Percentiles rank a stretch among this genome's conserved stretches.
Evolutionary conservation across 2,329 filamentous ascomycete species (phyloP).

Genomic region (Paracoccidioides brasiliensis): DNA sequence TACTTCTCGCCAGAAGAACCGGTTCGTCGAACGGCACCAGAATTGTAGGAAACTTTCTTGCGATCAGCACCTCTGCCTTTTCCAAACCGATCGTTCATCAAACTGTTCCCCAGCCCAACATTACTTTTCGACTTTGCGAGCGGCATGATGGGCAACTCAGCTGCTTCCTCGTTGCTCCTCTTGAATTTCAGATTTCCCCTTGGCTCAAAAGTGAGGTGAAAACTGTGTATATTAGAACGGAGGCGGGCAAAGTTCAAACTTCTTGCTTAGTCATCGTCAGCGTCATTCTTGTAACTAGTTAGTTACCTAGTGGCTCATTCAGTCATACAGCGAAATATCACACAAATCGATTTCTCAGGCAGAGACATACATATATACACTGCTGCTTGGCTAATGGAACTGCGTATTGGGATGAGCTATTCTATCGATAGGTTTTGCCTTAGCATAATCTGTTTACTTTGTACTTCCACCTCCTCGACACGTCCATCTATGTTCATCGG

Average conservation of each 20-base stretch:
- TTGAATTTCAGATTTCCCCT: background rate
- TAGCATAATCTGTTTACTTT: no score
- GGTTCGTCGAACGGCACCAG: conserved; percentile 53
- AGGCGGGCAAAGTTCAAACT: background rate
- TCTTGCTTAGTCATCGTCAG: background rate
- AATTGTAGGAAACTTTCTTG: conserved; percentile 52
- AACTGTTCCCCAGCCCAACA: conserved; percentile 86
- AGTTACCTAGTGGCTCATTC: no score
- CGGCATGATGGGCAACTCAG: conserved; percentile 41
- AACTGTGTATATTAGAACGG: background rate
- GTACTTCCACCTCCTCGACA: no score
- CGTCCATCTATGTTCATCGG: no score
- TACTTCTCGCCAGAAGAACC: conserved; percentile 75
- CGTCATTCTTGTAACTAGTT: background rate
- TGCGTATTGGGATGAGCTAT: no score
- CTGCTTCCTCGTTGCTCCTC: background rate
- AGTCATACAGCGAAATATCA: background rate
- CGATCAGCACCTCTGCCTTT: conserved; percentile 78
- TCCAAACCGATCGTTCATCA: conserved; percentile 98
- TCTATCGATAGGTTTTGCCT: no score
- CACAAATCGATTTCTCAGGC: background rate
- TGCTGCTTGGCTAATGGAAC: no score
- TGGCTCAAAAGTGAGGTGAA: background rate
- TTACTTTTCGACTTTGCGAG: conserved; percentile 88
- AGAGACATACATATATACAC: no score